Base-by-base conservation (phyloP, 2,329 filamentous ascomycete genomes). In the Plectosphaerella cucumerina region DNA sequence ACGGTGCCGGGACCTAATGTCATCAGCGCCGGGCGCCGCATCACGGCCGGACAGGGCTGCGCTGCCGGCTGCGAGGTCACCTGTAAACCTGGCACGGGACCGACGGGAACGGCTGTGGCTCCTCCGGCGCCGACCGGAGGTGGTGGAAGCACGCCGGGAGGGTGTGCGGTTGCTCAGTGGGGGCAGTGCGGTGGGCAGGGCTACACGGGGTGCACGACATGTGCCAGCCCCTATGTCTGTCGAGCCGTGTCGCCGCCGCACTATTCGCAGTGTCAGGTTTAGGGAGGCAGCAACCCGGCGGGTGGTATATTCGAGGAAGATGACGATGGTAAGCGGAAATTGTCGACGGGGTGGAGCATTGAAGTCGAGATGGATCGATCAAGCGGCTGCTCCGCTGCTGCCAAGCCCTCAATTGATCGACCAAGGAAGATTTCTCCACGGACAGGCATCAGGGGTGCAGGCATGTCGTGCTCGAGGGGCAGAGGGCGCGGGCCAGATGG, bases 1-100 rank as follows among this genome's bases (percentile, higher is more conserved):
- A 59, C 66, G 5, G 71, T 70, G 5, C 74, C 75, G 1, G 74
- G 75, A 3, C 73, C 73, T 3, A 58, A 64, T 1, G 73, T 76
- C 22, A 64, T 70, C 48, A 54, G 69, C 0, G 64, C 65, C n/a
- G 74, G 74, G 1, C 64, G 65, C 3, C 71, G 66, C 5, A 71
- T 71, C 62, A 55, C 53, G 5, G 68, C 73, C 12, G 73, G 73
- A 15, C 66, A 66, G 3, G 61, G 52, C 2, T 76, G 73, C 58
- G 52, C 59, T 23, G 55, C 53, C 8, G 71, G 67, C 5, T 75
- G 72, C 49, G 71, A 70, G 48, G 61, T 64, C 26, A 74, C 65
- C 26, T 72, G 66, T 53, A 63, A 59, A 34, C 65, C 60, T 6
- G 69, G 70, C 11, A 58, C 55, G 12, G 62, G 65, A 6, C 60